Base-by-base conservation (phyloP, 1,284 basidiomycete species). In the Cryptococcus sp. region DNA sequence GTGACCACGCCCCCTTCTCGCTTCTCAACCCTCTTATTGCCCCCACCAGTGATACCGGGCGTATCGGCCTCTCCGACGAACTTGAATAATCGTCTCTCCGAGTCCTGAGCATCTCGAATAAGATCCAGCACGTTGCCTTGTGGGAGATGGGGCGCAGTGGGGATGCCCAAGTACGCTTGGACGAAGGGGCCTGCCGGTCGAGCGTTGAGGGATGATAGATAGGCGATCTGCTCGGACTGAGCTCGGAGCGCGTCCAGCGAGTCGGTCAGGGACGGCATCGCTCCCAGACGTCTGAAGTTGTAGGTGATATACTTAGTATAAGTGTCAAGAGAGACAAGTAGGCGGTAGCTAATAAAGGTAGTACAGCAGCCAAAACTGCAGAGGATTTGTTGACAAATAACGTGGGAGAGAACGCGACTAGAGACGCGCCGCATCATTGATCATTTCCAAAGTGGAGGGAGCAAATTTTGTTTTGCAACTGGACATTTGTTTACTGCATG, bases 21-120 rank as follows among this genome's bases (percentile, higher is more conserved):
- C 65, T 73, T 74, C 61, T 76, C 74, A 1, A 73, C 67, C 40
- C 61, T 57, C 50, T 71, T 74, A 50, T 56, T 57, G 42, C 72
- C 61, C 31, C 60, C 57, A 3, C 52, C 60, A 45, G 59, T 57
- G 25, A 56, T 59, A 10, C 25, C 38, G n/a, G 52, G 53, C 16
- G 45, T 41, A 17, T 62, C 55, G 27, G 53, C 56, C 55, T 77
- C 74, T 5, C 74, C 73, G 7, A 77, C 61, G 54, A 72, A 73
- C 27, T 68, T 71, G 69, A 75, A 79, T 19, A 77, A 60, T 38
- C 72, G 54, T 10, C 57, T 56, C 60, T 79, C 78, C 38, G 70
- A 59, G 4, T 70, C 66, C 31, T 64, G 59, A 15, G 74, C 71
- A 60, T 79, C 77, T 10, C 77, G 67, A 44, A 79, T 76, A n/a